These are phyloP conservation scores for Alternaria hordeiaustralica DNA, from an alignment of 2,329 filamentous ascomycete species.

Conservation along the genomic window DNA sequence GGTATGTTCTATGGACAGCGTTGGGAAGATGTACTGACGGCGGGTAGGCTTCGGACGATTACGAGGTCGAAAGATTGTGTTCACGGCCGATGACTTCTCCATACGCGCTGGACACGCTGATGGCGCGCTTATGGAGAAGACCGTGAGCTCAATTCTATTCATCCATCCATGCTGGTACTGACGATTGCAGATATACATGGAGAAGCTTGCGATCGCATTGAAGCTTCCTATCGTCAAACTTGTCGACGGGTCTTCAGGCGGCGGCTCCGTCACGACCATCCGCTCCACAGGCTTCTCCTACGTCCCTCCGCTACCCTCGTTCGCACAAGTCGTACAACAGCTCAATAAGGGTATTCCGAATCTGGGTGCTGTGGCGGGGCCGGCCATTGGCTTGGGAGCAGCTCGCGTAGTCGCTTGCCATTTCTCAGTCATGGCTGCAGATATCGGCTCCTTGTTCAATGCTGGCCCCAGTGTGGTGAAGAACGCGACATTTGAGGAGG, in stretches of 20 bases:
- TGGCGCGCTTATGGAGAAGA: conserved; percentile 65
- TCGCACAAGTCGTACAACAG: conserved; percentile 62
- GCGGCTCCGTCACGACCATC: conserved; percentile 68
- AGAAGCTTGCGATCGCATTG: conserved; percentile 65
- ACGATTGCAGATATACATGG: conserved; percentile 59
- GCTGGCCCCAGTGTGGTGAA: conserved; percentile 69
- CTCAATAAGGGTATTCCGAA: conserved; percentile 70
- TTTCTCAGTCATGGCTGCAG: conserved; percentile 70
- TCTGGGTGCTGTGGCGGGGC: conserved; percentile 67
- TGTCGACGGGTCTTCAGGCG: conserved; percentile 68
- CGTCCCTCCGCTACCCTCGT: conserved; percentile 63
- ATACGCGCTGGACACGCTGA: conserved; percentile 70
- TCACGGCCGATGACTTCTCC: conserved; percentile 70
- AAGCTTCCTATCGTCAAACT: conserved; percentile 68
- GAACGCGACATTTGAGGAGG: conserved; percentile 69
- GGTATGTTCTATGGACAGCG: conserved; percentile 33
- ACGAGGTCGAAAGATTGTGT: conserved; percentile 61
- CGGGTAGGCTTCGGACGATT: conserved; percentile 57
- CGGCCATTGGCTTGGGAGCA: conserved; percentile 68
- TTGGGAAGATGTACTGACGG: conserved; percentile 1
- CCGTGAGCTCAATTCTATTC: conserved; percentile 34
- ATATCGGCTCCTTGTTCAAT: conserved; percentile 68
- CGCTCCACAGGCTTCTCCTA: conserved; percentile 63
- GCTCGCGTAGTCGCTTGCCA: conserved; percentile 68
- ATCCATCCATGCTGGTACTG: background rate